These are phyloP conservation scores for Theobroma grandiflorum DNA, from an alignment of 441 rosid genomes.

Conservation along the genomic window DNA sequence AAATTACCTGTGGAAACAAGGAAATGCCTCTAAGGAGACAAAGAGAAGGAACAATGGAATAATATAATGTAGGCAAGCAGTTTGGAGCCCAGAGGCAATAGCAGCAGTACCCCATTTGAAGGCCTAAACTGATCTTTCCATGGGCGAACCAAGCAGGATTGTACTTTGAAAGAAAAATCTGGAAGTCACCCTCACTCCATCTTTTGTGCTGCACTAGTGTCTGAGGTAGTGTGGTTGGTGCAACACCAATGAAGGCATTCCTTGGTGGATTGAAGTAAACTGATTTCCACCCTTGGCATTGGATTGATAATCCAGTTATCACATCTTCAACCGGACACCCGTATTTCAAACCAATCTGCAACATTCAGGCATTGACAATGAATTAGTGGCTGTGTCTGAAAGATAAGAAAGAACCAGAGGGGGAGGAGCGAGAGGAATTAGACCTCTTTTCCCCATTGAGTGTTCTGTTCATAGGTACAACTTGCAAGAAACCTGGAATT, in stretches of 20 bases:
- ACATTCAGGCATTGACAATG: not conserved
- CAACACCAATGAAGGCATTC: constrained; percentile 63
- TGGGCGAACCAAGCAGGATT: constrained; percentile 59
- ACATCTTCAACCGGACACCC: constrained; percentile 75
- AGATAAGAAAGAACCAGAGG: no score
- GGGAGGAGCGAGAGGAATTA: no score
- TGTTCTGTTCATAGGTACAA: constrained; percentile 59
- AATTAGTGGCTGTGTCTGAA: no score
- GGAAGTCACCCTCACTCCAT: constrained; percentile 80
- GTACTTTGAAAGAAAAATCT: constrained; percentile 60
- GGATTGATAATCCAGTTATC: constrained; percentile 69
- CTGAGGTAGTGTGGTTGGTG: constrained; percentile 59
- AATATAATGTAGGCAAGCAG: constrained; percentile 51
- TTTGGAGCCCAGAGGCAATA: constrained; percentile 65
- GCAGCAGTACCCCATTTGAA: constrained; percentile 48
- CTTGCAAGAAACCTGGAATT: constrained; percentile 56
- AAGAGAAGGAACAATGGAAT: constrained; percentile 60
- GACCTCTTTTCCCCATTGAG: constrained; percentile 80
- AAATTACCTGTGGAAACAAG: constrained; percentile 69
- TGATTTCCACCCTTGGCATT: constrained; percentile 76
- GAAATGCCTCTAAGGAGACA: constrained; percentile 60
- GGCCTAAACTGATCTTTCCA: constrained; percentile 60
- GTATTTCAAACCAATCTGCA: constrained; percentile 74
- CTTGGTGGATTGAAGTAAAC: constrained; percentile 63
- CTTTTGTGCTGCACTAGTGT: constrained; percentile 71